Base-by-base conservation (phyloP, 2,329 filamentous ascomycete genomes). In the Epichloe sylvatica region DNA sequence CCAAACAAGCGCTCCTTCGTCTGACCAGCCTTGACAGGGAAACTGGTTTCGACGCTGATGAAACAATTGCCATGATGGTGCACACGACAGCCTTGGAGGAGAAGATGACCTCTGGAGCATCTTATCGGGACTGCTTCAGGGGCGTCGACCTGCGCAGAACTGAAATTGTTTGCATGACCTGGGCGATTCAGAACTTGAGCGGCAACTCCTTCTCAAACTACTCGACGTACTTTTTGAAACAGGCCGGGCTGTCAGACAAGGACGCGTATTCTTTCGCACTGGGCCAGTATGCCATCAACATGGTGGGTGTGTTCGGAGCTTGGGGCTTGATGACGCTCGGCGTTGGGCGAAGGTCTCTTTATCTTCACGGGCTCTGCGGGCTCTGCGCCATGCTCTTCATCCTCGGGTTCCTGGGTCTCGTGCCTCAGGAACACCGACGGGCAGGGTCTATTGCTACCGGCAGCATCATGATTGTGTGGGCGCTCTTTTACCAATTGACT, bases 21-120 rank as follows among this genome's bases (percentile, higher is more conserved):
- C 69, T 87, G 19, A 86, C 83, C 5, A 82, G 75, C 57, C 57
- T 72, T 13, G 70, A 80, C 54, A 70, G 72, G 49, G 81, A 87
- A 52, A 82, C 79, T 1, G 76, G 83, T 52, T 90, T 92, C 57
- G 78, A 94, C 59, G 78, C 84, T 11, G 84, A 94, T 54, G 86
- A 92, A 67, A 92, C 86, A 0, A 74, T 94, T 46, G 82, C 86
- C 58, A 94, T 94, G 86, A 94, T 95, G 85, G 80, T 88, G 1
- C 86, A 94, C 62, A 95, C 88, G 0, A 90, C 85, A 0, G 83
- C 84, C 0, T 70, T 94, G 11, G 89, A 94, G 63, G 76, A 86
- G 60, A 75, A 77, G 65, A 84, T 88, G 48, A 89, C 85, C 4
- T 69, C 70, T 6, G 87, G 87, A 33, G 79, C 85, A 5, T 81